These are phyloP conservation scores for Bothriochloa decipiens DNA, from an alignment of 176 grass and related monocot genomes.

Conservation along the genomic window DNA sequence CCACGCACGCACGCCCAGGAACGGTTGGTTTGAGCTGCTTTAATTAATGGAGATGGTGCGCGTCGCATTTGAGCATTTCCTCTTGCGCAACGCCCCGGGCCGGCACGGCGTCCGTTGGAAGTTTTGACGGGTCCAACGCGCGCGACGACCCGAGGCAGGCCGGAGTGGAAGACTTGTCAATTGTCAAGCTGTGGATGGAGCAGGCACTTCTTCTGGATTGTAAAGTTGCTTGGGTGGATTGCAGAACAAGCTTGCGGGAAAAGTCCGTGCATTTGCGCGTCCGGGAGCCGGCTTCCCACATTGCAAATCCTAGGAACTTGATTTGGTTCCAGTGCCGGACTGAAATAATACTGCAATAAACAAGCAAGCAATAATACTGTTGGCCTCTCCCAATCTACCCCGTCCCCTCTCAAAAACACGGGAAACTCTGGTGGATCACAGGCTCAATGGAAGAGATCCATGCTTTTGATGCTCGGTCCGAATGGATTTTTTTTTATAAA, in stretches of 20 bases:
- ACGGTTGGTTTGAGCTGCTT: neutral
- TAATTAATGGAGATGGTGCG: neutral
- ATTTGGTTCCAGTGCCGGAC: neutral
- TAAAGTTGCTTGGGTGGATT: neutral
- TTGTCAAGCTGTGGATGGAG: neutral
- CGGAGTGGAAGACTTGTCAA: too few relatives aligned
- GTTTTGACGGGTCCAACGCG: conserved; percentile 5
- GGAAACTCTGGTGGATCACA: too few relatives aligned
- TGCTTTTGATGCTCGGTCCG: too few relatives aligned
- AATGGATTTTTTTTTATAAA: too few relatives aligned
- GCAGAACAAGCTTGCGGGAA: neutral
- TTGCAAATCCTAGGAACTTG: neutral
- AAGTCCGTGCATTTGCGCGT: conserved; percentile 19
- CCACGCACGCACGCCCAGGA: neutral
- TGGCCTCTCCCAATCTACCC: too few relatives aligned
- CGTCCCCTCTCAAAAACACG: too few relatives aligned
- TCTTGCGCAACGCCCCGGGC: neutral
- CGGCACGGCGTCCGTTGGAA: neutral
- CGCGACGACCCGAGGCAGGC: neutral
- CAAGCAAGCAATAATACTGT: too few relatives aligned
- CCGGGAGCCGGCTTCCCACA: neutral
- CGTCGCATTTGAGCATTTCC: neutral
- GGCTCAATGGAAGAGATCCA: too few relatives aligned
- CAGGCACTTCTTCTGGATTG: neutral
- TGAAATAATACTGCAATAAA: too few relatives aligned